Evolutionary conservation across 1,284 basidiomycete genomes (phyloP).

Genomic region (Afroboletus lepidellus): DNA sequence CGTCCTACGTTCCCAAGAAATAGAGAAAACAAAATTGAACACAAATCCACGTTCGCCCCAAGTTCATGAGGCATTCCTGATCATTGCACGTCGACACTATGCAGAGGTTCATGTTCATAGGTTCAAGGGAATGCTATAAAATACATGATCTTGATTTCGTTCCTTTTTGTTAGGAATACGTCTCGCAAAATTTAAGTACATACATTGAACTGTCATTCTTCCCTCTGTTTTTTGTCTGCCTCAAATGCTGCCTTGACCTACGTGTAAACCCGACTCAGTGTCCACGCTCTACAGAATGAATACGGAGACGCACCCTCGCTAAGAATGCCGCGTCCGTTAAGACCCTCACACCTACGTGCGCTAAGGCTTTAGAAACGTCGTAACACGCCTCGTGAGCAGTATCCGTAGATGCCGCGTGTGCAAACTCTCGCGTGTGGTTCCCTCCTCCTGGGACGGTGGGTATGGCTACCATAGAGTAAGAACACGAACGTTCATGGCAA

Average conservation of each 20-base stretch:
- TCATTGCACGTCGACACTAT: no score
- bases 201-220: constrained; percentile 5
- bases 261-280: constrained; percentile 4
- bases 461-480: constrained; percentile 38
- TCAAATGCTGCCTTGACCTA: constrained; percentile 1
- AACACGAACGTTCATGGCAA: not conserved
- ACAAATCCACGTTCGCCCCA: no score
- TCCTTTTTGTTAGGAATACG: no score
- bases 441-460: constrained; percentile 56
- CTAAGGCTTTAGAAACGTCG: constrained; percentile 56
- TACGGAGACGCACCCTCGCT: constrained; percentile 12
- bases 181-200: not conserved
- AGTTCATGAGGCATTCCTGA: no score
- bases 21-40: no score
- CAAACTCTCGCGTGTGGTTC: constrained; percentile 63
- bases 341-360: constrained; percentile 54
- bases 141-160: no score
- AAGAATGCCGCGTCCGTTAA: constrained; percentile 48
- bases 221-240: not conserved
- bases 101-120: no score
- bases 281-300: not conserved
- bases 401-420: constrained; percentile 49
- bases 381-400: constrained; percentile 58
- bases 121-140: no score
- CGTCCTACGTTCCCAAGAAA: no score